Evolutionary conservation across 768 basidiomycete species (phyloP), one percentile per base, ranked within the genome.

Genomic region (Macrocybe gigantea): DNA sequence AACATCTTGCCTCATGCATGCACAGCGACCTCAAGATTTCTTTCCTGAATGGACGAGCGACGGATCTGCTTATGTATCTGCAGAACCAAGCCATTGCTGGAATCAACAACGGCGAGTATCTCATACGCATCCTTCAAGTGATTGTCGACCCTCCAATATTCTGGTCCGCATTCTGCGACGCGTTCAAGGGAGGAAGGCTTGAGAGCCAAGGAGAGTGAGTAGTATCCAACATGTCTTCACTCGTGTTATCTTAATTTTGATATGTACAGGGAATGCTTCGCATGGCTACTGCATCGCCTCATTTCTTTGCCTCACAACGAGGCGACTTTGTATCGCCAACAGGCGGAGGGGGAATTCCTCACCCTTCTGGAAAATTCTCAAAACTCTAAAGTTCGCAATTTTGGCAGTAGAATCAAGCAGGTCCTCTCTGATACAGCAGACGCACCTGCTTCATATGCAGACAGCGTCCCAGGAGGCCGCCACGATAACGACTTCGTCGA

Each of bases 401-500:
- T 49, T 9, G 58, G 53, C 2, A 33, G 50, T 8, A 48, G 48
- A 11, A 56, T 59, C 35, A 50, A 56, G 38, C 50, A 70, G 32
- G 60, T 72, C 32, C 33, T 72, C 7, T 53, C 56, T 29, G 58
- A 54, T 5, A 15, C 49, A 14, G 54, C 54, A 6, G 58, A 60
- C 5, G 41, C 45, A 12, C 13, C 7, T 9, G 12, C 31, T 5
- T 43, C 53, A 12, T 56, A 60, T 9, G 54, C 42, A 3, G 68
- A 62, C 1, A 52, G 57, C 13, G 61, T 64, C 7, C 78, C 84
- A 1, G 85, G 85, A 0, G 84, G 83, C 3, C 70, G 85, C 3
- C 85, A 86, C 48, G 82, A 85, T 53, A 86, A 87, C 44, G 84
- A 87, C 57, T 78, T 78, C 41, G 62, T 61, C 10, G 72, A 84